Conservation (phyloP, 257 asterid genomes). For the Linaria vulgaris region DNA sequence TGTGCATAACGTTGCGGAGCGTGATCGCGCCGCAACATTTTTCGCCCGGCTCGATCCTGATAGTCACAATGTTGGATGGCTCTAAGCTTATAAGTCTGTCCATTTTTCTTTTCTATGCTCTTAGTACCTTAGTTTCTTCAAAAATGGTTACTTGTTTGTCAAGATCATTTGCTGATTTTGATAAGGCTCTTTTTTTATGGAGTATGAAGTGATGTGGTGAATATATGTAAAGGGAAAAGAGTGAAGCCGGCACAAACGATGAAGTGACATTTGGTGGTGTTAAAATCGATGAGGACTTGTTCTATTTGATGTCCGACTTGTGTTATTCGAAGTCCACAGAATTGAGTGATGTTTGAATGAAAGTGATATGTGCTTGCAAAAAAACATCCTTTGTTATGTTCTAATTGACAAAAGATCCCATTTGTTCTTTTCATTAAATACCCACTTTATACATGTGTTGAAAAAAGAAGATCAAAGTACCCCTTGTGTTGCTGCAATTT, state of each 20-base stretch:
- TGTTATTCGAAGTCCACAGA: background rate
- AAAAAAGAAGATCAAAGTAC: no score
- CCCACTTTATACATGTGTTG: no score
- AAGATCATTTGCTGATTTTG: conserved; percentile 12
- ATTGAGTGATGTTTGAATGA: conserved; percentile 11
- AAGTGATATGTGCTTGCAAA: no score
- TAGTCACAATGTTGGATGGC: conserved; percentile 60
- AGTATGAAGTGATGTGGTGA: background rate
- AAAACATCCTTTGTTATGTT: no score
- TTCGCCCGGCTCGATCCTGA: conserved; percentile 58
- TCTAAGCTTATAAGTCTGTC: conserved; percentile 71
- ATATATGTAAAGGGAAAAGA: conserved; percentile 25
- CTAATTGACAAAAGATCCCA: no score
- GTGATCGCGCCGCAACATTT: conserved; percentile 52
- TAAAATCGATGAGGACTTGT: conserved; percentile 69
- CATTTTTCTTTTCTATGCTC: conserved; percentile 38
- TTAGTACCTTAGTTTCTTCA: background rate
- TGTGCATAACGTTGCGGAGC: conserved; percentile 73
- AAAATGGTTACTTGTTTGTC: background rate
- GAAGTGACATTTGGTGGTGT: conserved; percentile 62
- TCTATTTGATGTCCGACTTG: conserved; percentile 54
- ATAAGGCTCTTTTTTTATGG: background rate
- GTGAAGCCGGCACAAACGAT: conserved; percentile 53
- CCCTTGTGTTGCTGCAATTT: no score
- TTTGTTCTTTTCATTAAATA: no score